Base-by-base conservation (phyloP, 2,329 filamentous ascomycete genomes). In the Ceratocystis albifundus region DNA sequence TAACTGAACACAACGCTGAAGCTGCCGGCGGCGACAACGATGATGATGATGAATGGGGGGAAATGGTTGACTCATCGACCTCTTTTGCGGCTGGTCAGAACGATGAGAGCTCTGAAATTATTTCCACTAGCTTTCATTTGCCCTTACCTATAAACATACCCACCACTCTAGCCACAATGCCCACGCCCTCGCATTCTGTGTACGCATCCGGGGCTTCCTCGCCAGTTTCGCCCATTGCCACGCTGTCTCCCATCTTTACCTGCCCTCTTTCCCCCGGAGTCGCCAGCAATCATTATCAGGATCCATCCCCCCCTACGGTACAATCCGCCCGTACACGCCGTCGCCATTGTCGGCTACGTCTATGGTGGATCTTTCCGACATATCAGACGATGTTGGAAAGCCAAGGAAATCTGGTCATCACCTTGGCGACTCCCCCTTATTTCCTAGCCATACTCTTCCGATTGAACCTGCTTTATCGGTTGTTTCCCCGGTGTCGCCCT, bases 11-110 rank as follows among this genome's bases (percentile, higher is more conserved):
- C 53, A 22, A 59, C 8, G 15, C 55, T 36, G n/a, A 69, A 70
- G 61, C 57, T 41, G 71, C 71, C 0, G 72, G 76, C 4, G 75
- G 78, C 0, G 79, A 82, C 3, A 80, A 83, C 55, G 82, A 84
- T 41, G 75, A 78, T 0, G 79, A 82, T 4, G 80, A 83, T 57
- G 82, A 84, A 46, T 85, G 82, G 82, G 82, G 82, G 1, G 82
- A 85, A 68, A 85, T 85, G 82, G 76, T 85, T 32, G 55, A 59
- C 10, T 63, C 66, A 4, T 50, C 50, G 12, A 32, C 64, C 20
- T 32, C 61, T 25, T 20, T 44, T 64, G 22, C 45, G 32, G 30
- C 32, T 5, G 46, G 64, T 20, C 36, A 65, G 28, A 45, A 45
- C 25, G 30, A 65, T 12, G 45, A 46, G 5, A 65, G 59, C 45